Evolutionary conservation across 148 eudicot genomes (phyloP), one percentile per base, ranked within the genome.

Genomic region (Cornus kousa): DNA sequence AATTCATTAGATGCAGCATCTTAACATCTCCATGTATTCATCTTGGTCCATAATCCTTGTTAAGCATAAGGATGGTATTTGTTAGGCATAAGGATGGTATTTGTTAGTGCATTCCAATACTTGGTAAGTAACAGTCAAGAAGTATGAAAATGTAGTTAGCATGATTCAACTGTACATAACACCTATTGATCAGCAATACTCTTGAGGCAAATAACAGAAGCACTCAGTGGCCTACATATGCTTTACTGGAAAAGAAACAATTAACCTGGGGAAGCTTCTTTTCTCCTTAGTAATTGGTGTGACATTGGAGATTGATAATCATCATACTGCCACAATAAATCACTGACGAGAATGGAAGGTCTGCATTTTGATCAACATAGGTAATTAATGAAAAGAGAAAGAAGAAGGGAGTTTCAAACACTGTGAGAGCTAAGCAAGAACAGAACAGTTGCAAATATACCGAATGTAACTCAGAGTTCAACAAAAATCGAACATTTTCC

Each of bases 321-420:
- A 85, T 87, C 98, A 87, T 80, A 84, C 75, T 93, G 90, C 88
- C 90, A 84, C 43, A 95, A 79, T 39, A 96, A 83, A 84, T 96
- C 99, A 92, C 95, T 88, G 76, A 96, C 94, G 60, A 96, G 94
- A 80, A 96, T 80, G 60, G 93, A 79, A 43, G 99, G 99, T 83
- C 99, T 96, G 97, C 84, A 85, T 82, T 81, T 53, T 16, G 19
- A 53, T 53, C 53, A 53, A 11, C 12, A 53, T 53, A 53, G 16
- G 59, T 53, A 53, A 48, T 53, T 16, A 53, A 53, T 53, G 5
- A 53, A 53, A 3, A 43, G 8, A 43, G 1, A 43, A 43, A 2
- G 1, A 43, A 43, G 6, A 43, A 43, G 71, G 46, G 19, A 53
- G 4, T 2, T 53, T 53, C 59, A 53, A 53, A 12, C 12, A 53